Evolutionary conservation across 495 filamentous ascomycete genomes (phyloP).

Genomic region (Penicillium tannophilum): DNA sequence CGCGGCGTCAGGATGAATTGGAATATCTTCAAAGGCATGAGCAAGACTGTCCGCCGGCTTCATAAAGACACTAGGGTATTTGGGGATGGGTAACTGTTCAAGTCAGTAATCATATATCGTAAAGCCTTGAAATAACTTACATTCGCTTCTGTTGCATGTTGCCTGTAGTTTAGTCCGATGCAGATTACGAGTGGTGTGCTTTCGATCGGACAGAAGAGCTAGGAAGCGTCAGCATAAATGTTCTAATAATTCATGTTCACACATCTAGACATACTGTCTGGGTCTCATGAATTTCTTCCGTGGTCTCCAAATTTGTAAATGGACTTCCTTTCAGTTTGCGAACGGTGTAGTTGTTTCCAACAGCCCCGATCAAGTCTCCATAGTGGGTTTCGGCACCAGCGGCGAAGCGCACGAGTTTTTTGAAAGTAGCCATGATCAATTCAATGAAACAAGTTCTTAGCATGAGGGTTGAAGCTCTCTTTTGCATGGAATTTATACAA

Average conservation of each 20-base stretch:
- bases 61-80: slow-evolving; percentile 70
- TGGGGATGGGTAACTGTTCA: slow-evolving; percentile 51
- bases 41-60: slow-evolving; percentile 68
- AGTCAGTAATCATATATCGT: neutral
- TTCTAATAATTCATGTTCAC: neutral
- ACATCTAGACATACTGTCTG: too few species aligned
- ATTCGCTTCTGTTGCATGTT: slow-evolving; percentile 69
- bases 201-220: slow-evolving; percentile 12
- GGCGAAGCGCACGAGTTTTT: slow-evolving; percentile 21
- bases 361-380: slow-evolving; percentile 16
- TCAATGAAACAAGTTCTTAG: neutral
- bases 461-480: too few species aligned
- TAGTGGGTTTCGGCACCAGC: slow-evolving; percentile 14
- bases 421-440: slow-evolving; percentile 15
- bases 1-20: slow-evolving; percentile 53
- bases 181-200: slow-evolving; percentile 52
- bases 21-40: slow-evolving; percentile 60
- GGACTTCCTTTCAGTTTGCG: slow-evolving; percentile 13
- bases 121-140: slow-evolving; percentile 36
- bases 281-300: neutral
- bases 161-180: slow-evolving; percentile 71
- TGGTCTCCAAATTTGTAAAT: slow-evolving; percentile 12
- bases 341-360: slow-evolving; percentile 12
- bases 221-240: neutral
- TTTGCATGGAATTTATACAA: neutral